A percentile compares a stretch with the other conserved stretches of the same genome.
Evolutionary conservation across 2,329 filamentous ascomycete genomes (phyloP).

Genomic region (Fusarium pseudonygamai): DNA sequence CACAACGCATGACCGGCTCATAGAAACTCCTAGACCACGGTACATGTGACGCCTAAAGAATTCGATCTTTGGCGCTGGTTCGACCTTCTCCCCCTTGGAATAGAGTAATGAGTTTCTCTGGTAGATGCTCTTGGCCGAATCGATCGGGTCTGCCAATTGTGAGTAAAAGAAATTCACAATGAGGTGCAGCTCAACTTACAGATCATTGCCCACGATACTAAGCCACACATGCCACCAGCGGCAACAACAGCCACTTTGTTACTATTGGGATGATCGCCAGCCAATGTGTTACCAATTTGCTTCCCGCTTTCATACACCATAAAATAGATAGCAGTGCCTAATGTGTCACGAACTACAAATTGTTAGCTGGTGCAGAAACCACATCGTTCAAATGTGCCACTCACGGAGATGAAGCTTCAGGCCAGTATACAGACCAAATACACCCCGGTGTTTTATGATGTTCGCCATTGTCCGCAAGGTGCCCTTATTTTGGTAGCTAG

Average conservation of each 20-base stretch:
- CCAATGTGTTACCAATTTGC: conserved; percentile 79
- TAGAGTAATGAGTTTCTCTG: conserved; percentile 82
- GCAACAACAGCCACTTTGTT: conserved; percentile 81
- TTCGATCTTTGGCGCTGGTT: conserved; percentile 75
- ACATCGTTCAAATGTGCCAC: conserved; percentile 44
- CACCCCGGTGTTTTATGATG: conserved; percentile 78
- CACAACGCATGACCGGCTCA: conserved; percentile 82
- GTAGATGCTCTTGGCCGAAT: conserved; percentile 86
- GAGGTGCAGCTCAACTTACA: conserved; percentile 67
- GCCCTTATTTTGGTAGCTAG: conserved; percentile 81
- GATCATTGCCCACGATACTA: conserved; percentile 83
- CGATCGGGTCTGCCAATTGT: conserved; percentile 67
- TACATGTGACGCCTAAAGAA: conserved; percentile 85
- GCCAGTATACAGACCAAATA: conserved; percentile 80
- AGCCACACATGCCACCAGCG: conserved; percentile 82
- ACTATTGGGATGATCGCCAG: conserved; percentile 76
- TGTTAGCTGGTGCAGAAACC: background rate
- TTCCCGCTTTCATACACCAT: conserved; percentile 90
- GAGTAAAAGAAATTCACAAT: background rate
- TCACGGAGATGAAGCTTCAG: conserved; percentile 80
- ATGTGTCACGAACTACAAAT: conserved; percentile 77
- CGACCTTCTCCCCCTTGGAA: conserved; percentile 70
- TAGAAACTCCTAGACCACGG: conserved; percentile 82
- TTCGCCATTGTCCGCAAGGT: conserved; percentile 80
- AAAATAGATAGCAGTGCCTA: conserved; percentile 87